Evolutionary conservation across 352 stramenopile species (phyloP).

Genomic region (Globisporangium splendens): DNA sequence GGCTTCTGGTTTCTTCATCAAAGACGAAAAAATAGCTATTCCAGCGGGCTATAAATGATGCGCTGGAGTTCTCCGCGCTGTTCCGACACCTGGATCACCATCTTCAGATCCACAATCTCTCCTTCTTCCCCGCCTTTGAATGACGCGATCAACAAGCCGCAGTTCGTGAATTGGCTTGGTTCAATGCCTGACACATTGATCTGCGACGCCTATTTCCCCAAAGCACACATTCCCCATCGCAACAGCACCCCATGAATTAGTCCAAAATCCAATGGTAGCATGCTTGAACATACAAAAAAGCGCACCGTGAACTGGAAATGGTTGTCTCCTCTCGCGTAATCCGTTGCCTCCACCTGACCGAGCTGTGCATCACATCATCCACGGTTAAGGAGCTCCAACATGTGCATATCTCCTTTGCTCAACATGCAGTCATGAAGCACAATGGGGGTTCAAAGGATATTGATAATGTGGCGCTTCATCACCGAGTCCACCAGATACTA

Average conservation of each 20-base stretch:
- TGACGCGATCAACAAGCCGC: slow-evolving; percentile 79
- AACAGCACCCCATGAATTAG: too few species aligned
- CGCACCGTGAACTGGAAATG: slow-evolving; percentile 85
- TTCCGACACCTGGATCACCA: slow-evolving; percentile 86
- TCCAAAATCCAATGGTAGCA: too few species aligned
- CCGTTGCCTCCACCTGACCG: slow-evolving; percentile 50
- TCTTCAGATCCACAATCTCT: slow-evolving; percentile 84
- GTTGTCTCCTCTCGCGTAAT: slow-evolving; percentile 69
- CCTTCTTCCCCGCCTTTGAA: slow-evolving; percentile 66
- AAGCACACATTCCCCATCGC: too few species aligned
- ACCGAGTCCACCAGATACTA: slow-evolving; percentile 86
- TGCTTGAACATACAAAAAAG: slow-evolving; percentile 7
- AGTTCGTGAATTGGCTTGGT: slow-evolving; percentile 84
- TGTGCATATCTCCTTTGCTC: background rate
- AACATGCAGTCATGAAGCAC: background rate
- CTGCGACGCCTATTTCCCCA: slow-evolving; percentile 37
- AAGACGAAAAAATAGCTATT: slow-evolving; percentile 30
- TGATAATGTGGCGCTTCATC: slow-evolving; percentile 82
- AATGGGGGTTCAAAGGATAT: slow-evolving; percentile 54
- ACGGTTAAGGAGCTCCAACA: slow-evolving; percentile 26
- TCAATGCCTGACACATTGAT: slow-evolving; percentile 77
- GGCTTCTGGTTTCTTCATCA: background rate
- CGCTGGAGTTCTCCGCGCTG: slow-evolving; percentile 66
- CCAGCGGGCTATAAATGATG: slow-evolving; percentile 87
- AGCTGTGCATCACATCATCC: slow-evolving; percentile 41